phyloP scores from a whole-genome alignment of 257 asterid genomes.

The Gentiana dahurica region DNA sequence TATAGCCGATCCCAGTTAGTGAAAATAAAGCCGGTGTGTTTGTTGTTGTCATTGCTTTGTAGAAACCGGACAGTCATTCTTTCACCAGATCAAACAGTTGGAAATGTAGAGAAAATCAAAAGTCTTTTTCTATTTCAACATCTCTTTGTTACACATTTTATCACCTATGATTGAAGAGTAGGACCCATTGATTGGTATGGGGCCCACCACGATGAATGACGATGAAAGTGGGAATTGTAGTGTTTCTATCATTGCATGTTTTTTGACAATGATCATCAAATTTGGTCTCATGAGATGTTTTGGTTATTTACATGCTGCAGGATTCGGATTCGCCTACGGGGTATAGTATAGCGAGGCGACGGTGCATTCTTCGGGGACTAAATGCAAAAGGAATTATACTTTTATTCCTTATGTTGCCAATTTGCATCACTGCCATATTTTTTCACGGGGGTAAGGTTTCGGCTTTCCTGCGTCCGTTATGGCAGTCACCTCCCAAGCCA shows the following conservation, averaged over 20 bases:
- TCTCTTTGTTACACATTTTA: too few relatives aligned
- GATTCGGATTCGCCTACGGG: slow-evolving; percentile 46
- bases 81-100: too few relatives aligned
- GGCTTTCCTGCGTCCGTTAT: slow-evolving; percentile 68
- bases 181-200: not conserved
- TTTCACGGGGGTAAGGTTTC: slow-evolving; percentile 72
- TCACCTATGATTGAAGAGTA: too few relatives aligned
- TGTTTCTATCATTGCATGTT: too few relatives aligned
- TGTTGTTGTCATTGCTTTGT: too few relatives aligned
- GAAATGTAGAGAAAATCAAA: too few relatives aligned
- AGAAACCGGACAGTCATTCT: too few relatives aligned
- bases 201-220: too few relatives aligned
- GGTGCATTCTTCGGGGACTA: slow-evolving; percentile 52
- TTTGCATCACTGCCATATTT: slow-evolving; percentile 32
- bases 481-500: slow-evolving; percentile 83
- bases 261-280: not conserved
- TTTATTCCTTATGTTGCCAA: slow-evolving; percentile 48
- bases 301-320: slow-evolving; percentile 25
- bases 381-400: slow-evolving; percentile 47
- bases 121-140: too few relatives aligned
- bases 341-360: slow-evolving; percentile 43
- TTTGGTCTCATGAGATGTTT: slow-evolving; percentile 5
- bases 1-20: too few relatives aligned
- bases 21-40: too few relatives aligned
- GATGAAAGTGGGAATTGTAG: too few relatives aligned